These are phyloP conservation scores for Camillea tinctor DNA, from an alignment of 2,329 filamentous ascomycete genomes.

Conservation along the genomic window DNA sequence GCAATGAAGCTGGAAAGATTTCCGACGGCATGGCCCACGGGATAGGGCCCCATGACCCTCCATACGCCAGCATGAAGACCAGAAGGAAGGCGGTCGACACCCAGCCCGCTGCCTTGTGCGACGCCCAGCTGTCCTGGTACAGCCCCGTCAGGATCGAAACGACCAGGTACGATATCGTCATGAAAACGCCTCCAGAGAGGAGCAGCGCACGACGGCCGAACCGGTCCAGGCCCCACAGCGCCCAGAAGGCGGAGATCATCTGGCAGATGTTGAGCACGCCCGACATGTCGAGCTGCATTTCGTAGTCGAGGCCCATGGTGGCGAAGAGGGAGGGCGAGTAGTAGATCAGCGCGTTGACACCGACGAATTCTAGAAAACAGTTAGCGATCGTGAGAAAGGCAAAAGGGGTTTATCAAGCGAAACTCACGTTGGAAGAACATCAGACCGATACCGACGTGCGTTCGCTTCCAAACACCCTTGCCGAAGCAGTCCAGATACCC, in stretches of 20 bases:
- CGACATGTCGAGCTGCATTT: conserved; percentile 46
- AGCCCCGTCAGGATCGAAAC: conserved; percentile 54
- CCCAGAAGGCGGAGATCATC: conserved; percentile 44
- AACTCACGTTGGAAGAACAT: conserved; percentile 53
- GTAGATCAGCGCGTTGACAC: conserved; percentile 49
- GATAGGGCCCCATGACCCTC: conserved; percentile 55
- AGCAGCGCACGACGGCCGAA: conserved; percentile 47
- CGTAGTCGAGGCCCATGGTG: conserved; percentile 43
- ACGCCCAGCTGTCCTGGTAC: conserved; percentile 49
- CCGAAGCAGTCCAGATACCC: conserved; percentile 51
- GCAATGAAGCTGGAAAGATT: conserved; percentile 59
- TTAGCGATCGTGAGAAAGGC: not conserved
- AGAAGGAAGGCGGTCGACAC: conserved; percentile 44
- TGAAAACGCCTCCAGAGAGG: conserved; percentile 42
- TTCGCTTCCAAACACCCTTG: conserved; percentile 45
- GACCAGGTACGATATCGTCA: conserved; percentile 47
- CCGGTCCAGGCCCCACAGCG: conserved; percentile 48
- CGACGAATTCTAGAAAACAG: conserved; percentile 35
- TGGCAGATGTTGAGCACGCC: conserved; percentile 46
- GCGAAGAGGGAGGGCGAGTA: conserved; percentile 47
- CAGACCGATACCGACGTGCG: conserved; percentile 46
- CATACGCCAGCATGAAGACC: conserved; percentile 60
- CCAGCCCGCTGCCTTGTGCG: conserved; percentile 47
- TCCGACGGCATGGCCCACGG: conserved; percentile 51
- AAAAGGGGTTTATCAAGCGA: not conserved